Conservation (phyloP, 2,329 filamentous ascomycete genomes). For the Trichoderma sp. region DNA sequence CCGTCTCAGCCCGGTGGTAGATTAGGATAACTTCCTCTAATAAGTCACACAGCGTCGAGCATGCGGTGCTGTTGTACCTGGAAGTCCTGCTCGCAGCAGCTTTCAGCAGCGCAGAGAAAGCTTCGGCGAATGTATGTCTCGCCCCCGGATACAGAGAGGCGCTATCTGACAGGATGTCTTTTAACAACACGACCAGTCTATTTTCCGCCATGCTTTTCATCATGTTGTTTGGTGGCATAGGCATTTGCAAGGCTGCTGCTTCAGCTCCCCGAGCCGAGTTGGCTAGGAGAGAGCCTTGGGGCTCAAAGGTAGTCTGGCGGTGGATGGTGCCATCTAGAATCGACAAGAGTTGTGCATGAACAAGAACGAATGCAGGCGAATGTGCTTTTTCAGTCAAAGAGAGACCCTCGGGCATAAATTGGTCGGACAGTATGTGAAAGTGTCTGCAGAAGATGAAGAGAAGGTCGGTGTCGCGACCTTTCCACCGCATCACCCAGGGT, state of each 20-base stretch:
- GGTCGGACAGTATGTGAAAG: slow-evolving; percentile 74
- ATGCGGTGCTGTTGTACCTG: slow-evolving; percentile 76
- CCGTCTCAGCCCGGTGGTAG: slow-evolving; percentile 47
- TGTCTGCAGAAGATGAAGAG: slow-evolving; percentile 92
- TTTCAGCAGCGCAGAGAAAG: slow-evolving; percentile 71
- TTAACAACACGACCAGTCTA: slow-evolving; percentile 74
- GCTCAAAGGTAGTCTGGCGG: slow-evolving; percentile 59
- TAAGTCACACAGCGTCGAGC: slow-evolving; percentile 88
- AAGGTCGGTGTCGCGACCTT: slow-evolving; percentile 80
- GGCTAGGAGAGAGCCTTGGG: slow-evolving; percentile 42
- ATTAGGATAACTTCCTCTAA: slow-evolving; percentile 76
- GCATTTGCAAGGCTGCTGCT: slow-evolving; percentile 61
- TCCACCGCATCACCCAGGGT: slow-evolving; percentile 82
- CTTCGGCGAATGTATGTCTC: slow-evolving; percentile 70
- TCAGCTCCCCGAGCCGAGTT: slow-evolving; percentile 57
- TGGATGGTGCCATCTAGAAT: slow-evolving; percentile 82
- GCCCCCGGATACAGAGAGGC: slow-evolving; percentile 39
- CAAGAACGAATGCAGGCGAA: slow-evolving; percentile 73
- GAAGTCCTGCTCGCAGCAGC: slow-evolving; percentile 73
- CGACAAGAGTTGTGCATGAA: slow-evolving; percentile 78
- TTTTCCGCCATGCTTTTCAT: slow-evolving; percentile 86
- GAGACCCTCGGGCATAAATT: slow-evolving; percentile 60
- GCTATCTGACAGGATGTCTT: slow-evolving; percentile 66
- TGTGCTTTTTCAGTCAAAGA: slow-evolving; percentile 56
- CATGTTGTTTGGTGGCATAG: slow-evolving; percentile 64